Evolutionary conservation across 495 filamentous ascomycete species (phyloP).

Genomic region (Jackrogersella multiformis): DNA sequence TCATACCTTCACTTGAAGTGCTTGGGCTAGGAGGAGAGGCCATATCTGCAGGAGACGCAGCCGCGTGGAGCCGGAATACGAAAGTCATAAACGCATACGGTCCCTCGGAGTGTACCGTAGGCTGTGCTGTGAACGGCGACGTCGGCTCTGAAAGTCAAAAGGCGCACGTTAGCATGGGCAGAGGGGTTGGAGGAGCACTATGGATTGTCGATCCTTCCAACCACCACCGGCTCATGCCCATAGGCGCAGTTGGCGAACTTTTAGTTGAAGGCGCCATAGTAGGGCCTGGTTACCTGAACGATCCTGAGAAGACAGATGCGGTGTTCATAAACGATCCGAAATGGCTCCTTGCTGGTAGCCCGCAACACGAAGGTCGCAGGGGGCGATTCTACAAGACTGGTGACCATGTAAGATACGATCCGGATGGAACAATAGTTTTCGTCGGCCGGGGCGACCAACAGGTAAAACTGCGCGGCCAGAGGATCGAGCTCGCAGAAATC

Average conservation of each 20-base stretch:
- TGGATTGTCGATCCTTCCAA: slow-evolving; percentile 69
- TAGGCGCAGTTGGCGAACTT: slow-evolving; percentile 69
- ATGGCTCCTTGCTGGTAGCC: slow-evolving; percentile 59
- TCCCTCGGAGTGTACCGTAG: slow-evolving; percentile 63
- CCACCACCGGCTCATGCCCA: slow-evolving; percentile 61
- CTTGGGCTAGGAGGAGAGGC: slow-evolving; percentile 56
- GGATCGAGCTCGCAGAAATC: slow-evolving; percentile 72
- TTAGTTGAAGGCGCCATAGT: slow-evolving; percentile 69
- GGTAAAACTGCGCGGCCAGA: slow-evolving; percentile 72
- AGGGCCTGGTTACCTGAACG: slow-evolving; percentile 59
- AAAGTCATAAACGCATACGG: slow-evolving; percentile 67
- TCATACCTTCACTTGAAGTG: slow-evolving; percentile 50
- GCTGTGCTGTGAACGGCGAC: slow-evolving; percentile 54
- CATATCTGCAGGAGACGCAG: slow-evolving; percentile 49
- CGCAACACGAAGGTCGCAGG: slow-evolving; percentile 48
- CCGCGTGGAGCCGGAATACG: slow-evolving; percentile 50
- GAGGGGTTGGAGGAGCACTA: slow-evolving; percentile 52
- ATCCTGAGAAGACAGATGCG: slow-evolving; percentile 53
- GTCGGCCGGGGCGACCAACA: slow-evolving; percentile 71
- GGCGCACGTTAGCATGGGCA: slow-evolving; percentile 52
- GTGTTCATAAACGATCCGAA: slow-evolving; percentile 61
- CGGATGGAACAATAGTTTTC: slow-evolving; percentile 67
- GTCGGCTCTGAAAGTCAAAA: slow-evolving; percentile 46
- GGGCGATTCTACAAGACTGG: slow-evolving; percentile 74
- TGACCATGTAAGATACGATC: slow-evolving; percentile 68